Conservation (phyloP, 2,329 filamentous ascomycete genomes). For the Aspergillus unguis region DNA sequence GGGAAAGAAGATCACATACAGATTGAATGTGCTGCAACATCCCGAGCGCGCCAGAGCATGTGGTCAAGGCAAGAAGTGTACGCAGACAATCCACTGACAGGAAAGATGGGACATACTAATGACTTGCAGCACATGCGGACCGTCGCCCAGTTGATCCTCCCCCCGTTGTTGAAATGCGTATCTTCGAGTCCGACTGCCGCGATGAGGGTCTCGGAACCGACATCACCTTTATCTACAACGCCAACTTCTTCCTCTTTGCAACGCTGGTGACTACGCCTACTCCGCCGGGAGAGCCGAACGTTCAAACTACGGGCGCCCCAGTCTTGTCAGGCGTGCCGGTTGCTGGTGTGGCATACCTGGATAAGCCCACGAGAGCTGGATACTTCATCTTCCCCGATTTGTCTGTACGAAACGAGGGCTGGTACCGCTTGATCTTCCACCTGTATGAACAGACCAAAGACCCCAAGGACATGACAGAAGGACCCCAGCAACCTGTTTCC, state of each 20-base stretch:
- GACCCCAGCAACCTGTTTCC: conserved; percentile 39
- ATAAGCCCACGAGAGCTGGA: conserved; percentile 72
- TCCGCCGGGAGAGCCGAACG: conserved; percentile 72
- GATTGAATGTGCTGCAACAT: conserved; percentile 83
- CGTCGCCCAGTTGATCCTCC: conserved; percentile 91
- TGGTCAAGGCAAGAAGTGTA: conserved; percentile 92
- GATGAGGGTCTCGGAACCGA: conserved; percentile 61
- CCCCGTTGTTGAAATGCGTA: conserved; percentile 85
- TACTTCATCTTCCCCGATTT: conserved; percentile 98
- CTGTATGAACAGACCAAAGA: conserved; percentile 93
- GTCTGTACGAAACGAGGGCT: conserved; percentile 91
- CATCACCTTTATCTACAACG: conserved; percentile 87
- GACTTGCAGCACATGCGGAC: conserved; percentile 68
- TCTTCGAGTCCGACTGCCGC: conserved; percentile 63
- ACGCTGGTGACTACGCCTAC: conserved; percentile 83
- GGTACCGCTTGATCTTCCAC: conserved; percentile 86
- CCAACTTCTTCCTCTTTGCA: conserved; percentile 95
- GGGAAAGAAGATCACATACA: conserved; percentile 75
- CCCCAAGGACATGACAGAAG: conserved; percentile 68
- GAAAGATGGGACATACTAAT: conserved; percentile 6
- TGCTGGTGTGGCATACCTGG: conserved; percentile 92
- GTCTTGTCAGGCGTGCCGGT: conserved; percentile 93
- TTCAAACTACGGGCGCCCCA: conserved; percentile 62
- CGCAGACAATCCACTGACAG: conserved; percentile 30
- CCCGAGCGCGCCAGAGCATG: conserved; percentile 92